phyloP scores from a whole-genome alignment of 345 rosid genomes.

The Eucalyptus melliodora region DNA sequence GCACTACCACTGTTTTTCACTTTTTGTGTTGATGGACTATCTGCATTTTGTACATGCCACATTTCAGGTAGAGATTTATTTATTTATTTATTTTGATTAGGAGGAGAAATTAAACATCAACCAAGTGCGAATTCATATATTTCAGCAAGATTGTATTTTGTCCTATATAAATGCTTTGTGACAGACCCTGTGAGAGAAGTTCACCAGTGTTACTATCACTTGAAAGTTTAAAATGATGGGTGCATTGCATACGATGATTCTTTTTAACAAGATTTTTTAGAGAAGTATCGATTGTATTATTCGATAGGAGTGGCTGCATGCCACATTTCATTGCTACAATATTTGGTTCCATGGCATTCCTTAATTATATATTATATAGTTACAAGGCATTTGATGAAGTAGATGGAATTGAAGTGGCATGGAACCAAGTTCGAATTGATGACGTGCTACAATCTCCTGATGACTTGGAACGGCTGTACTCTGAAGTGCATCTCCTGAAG shows the following conservation, averaged over 20 bases:
- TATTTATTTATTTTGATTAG: background rate
- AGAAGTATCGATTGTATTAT: background rate
- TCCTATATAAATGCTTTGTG: background rate
- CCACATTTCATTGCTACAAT: background rate
- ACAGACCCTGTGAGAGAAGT: background rate
- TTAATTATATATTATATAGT: constrained; percentile 10
- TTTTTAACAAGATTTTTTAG: background rate
- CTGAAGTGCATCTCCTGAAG: constrained; percentile 87
- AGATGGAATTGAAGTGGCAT: constrained; percentile 97
- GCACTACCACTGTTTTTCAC: background rate
- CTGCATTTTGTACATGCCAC: background rate
- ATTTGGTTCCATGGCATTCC: constrained; percentile 12
- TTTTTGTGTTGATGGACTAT: background rate
- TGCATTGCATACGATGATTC: background rate
- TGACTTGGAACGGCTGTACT: constrained; percentile 76
- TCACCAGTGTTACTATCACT: background rate
- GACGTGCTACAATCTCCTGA: constrained; percentile 85
- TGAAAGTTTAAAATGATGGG: background rate
- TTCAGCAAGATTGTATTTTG: background rate
- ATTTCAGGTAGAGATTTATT: background rate
- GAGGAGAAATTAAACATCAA: background rate
- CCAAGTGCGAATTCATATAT: background rate
- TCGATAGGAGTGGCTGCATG: background rate
- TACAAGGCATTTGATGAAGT: constrained; percentile 94
- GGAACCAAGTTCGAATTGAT: constrained; percentile 89